Evolutionary conservation across 768 basidiomycete species (phyloP).

Genomic region (Epithele typhae): DNA sequence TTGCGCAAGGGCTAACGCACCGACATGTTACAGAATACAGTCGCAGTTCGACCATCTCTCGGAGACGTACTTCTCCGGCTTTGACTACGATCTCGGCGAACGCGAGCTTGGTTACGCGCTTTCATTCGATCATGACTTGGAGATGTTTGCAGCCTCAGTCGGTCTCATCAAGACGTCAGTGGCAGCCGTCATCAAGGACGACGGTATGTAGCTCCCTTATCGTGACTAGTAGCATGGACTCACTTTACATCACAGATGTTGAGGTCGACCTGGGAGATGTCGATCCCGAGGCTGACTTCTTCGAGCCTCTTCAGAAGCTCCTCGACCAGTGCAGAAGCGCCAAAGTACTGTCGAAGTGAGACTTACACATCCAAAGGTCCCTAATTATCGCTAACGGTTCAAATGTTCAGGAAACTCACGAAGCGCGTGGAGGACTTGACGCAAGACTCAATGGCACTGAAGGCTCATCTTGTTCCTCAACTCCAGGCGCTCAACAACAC

Average conservation of each 20-base stretch:
- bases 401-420: constrained; percentile 70
- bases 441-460: constrained; percentile 67
- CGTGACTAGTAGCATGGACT: constrained; percentile 5
- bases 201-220: constrained; percentile 42
- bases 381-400: background rate
- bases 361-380: constrained; percentile 18
- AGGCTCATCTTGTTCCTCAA: constrained; percentile 63
- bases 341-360: constrained; percentile 75
- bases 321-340: constrained; percentile 79
- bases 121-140: constrained; percentile 86
- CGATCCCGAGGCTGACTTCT: constrained; percentile 70
- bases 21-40: too few species aligned
- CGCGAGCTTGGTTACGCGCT: constrained; percentile 79
- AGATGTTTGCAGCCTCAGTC: constrained; percentile 90
- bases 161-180: constrained; percentile 88
- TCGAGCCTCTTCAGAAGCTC: constrained; percentile 77
- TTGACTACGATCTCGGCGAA: constrained; percentile 87
- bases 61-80: constrained; percentile 78
- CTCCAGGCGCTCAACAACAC: constrained; percentile 68
- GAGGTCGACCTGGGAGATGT: constrained; percentile 69
- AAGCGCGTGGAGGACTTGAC: constrained; percentile 81
- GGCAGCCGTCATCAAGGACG: constrained; percentile 65
- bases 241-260: constrained; percentile 48
- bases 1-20: constrained; percentile 37
- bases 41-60: constrained; percentile 92